A percentile compares a stretch with the other conserved stretches of the same genome.
phyloP scores from a whole-genome alignment of 1,284 basidiomycete species.

The Cryptococcus neoformans region DNA sequence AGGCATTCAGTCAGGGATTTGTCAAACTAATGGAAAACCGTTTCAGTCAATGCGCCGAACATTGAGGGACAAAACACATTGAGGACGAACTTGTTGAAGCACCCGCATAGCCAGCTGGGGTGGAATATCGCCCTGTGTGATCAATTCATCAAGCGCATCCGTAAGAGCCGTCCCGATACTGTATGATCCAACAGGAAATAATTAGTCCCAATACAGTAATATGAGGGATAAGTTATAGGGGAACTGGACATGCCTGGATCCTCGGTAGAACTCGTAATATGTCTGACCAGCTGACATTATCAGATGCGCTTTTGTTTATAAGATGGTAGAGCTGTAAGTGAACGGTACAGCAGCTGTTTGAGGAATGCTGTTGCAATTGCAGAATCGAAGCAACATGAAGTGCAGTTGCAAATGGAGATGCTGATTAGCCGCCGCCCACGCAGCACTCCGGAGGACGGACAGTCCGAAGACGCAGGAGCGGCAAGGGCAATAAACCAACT shows the following conservation, averaged over 20 bases:
- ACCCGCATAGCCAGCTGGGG: conserved; percentile 98
- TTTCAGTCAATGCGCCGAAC: not conserved
- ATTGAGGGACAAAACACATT: not conserved
- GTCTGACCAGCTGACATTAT: conserved; percentile 51
- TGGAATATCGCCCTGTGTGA: conserved; percentile 94
- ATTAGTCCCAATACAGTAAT: not conserved
- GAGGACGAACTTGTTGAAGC: conserved; percentile 73
- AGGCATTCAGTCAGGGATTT: conserved; percentile 88
- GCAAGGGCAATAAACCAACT: too few relatives aligned
- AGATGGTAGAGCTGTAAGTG: not conserved
- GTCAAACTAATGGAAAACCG: conserved; percentile 68
- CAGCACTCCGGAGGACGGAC: too few relatives aligned
- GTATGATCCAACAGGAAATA: not conserved
- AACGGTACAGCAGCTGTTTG: not conserved
- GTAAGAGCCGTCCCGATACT: conserved; percentile 97
- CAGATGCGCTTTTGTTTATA: not conserved
- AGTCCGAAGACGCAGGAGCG: too few relatives aligned
- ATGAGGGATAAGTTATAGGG: not conserved
- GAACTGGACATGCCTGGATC: conserved; percentile 30
- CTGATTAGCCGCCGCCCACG: too few relatives aligned
- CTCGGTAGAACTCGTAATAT: conserved; percentile 86
- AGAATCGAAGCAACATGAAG: too few relatives aligned
- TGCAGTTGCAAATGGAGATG: too few relatives aligned
- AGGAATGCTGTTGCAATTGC: too few relatives aligned
- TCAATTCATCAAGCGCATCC: conserved; percentile 98